Base-by-base conservation (phyloP, 2,329 filamentous ascomycete genomes). In the Xylaria sp. region DNA sequence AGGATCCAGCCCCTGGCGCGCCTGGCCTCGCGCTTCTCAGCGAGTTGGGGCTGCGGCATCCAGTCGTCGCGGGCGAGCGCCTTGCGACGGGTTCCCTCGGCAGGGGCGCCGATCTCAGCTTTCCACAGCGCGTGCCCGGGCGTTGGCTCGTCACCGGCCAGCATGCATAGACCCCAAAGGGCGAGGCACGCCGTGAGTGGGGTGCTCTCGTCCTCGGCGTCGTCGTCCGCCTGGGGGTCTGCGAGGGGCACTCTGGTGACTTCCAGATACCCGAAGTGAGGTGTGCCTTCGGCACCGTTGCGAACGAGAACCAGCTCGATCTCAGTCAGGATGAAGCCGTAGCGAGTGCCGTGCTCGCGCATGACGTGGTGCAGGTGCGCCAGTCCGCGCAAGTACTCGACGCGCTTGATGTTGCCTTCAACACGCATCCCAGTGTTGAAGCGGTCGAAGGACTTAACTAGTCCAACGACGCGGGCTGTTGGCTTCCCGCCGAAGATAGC, bases 361-460 rank as follows among this genome's bases (percentile, higher is more conserved):
- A 97, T 97, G 72, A 89, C 88, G 73, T 91, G 87, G 77, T 98
- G 94, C 44, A 97, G 81, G 70, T 96, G 92, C 0, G 93, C 85
- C 4, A 98, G 86, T 1, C 92, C 92, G 52, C 90, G 89, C 19
- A 97, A 88, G 79, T 97, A 97, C 77, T 94, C 88, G 60, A 97
- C 91, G 60, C 91, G 90, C 78, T 93, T 90, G 76, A 92, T 86
- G 66, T 93, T 92, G 44, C 88, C 88, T 75, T 96, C 92, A 62
- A 89, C 87, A 62, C 93, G 91, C 91, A 97, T 96, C 65, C 91
- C 91, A 1, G 92, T 95, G 82, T 97, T 97, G 90, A 96, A 97
- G 70, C 91, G 89, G 76, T 96, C 91, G 73, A 94, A 97, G 74
- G 88, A 90, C 78, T 94, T 94, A 70, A 96, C 90, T n/a, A 97